Evolutionary conservation across 2,329 filamentous ascomycete species (phyloP).

Genomic region (Paracoccidioides lutzii): DNA sequence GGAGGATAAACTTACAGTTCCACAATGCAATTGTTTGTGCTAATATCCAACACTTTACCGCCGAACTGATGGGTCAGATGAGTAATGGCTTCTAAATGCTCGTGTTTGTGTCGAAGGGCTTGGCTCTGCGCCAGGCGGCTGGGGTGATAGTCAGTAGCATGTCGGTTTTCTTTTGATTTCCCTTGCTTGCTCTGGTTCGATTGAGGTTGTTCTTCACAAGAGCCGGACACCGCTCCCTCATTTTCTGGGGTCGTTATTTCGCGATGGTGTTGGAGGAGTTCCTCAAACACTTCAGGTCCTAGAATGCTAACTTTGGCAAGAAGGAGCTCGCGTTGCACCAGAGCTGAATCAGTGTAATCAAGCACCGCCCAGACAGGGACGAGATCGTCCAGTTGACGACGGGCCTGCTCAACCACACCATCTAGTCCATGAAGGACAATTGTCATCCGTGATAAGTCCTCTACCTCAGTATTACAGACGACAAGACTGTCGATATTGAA

Average conservation of each 20-base stretch:
- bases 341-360: constrained; percentile 82
- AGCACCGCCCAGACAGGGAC: constrained; percentile 97
- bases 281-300: constrained; percentile 95
- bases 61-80: constrained; percentile 96
- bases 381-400: constrained; percentile 86
- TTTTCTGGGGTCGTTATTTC: constrained; percentile 58
- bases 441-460: constrained; percentile 95
- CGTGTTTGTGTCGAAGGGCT: constrained; percentile 89
- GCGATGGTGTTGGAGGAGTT: constrained; percentile 86
- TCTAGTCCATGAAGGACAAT: constrained; percentile 97
- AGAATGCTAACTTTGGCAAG: constrained; percentile 95
- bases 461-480: constrained; percentile 94
- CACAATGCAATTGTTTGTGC: constrained; percentile 96
- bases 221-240: constrained; percentile 15
- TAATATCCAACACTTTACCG: constrained; percentile 94
- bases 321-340: constrained; percentile 90
- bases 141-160: constrained; percentile 65
- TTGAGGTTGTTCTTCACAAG: neutral
- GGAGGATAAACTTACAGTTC: constrained; percentile 59
- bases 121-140: constrained; percentile 74
- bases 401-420: constrained; percentile 91
- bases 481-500: constrained; percentile 99
- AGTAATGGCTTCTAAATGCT: constrained; percentile 92
- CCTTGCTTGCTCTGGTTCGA: neutral
- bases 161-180: constrained; percentile 16